These are phyloP conservation scores for Entamoeba dispar DNA, from an alignment of 208 protist species.

Conservation along the genomic window DNA sequence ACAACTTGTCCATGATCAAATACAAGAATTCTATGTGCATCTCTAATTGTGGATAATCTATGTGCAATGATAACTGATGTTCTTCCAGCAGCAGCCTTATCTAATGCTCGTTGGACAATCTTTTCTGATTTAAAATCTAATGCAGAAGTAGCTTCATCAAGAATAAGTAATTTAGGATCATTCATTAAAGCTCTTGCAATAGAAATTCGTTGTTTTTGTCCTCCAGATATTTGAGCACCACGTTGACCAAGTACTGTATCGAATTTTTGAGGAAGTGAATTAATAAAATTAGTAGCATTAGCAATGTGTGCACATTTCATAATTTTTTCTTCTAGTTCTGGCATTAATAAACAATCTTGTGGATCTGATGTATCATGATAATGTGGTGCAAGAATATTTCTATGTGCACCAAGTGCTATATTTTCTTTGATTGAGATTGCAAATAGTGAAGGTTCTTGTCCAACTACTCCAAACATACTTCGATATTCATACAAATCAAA, in stretches of 20 bases:
- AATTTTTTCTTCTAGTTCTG: not conserved
- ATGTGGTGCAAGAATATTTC: not conserved
- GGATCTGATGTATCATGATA: no score
- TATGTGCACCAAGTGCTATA: constrained; percentile 38
- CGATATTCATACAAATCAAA: constrained; percentile 37
- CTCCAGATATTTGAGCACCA: constrained; percentile 47
- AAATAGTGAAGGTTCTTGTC: constrained; percentile 81
- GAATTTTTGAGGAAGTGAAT: not conserved
- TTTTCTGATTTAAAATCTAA: constrained; percentile 61
- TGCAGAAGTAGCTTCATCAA: constrained; percentile 69
- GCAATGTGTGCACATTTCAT: not conserved
- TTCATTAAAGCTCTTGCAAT: constrained; percentile 61
- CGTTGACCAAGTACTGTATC: not conserved
- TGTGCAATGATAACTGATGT: constrained; percentile 71
- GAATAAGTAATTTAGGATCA: constrained; percentile 53
- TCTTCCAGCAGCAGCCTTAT: constrained; percentile 45
- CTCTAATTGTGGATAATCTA: constrained; percentile 57
- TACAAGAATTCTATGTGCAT: constrained; percentile 67
- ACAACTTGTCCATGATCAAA: constrained; percentile 54
- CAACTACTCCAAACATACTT: constrained; percentile 42
- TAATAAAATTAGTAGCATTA: not conserved
- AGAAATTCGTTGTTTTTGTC: constrained; percentile 68
- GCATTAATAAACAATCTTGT: no score
- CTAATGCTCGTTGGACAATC: constrained; percentile 54
- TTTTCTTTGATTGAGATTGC: constrained; percentile 74